Base-by-base conservation (phyloP, 768 basidiomycete genomes). In the Phaeotremella fagi region DNA sequence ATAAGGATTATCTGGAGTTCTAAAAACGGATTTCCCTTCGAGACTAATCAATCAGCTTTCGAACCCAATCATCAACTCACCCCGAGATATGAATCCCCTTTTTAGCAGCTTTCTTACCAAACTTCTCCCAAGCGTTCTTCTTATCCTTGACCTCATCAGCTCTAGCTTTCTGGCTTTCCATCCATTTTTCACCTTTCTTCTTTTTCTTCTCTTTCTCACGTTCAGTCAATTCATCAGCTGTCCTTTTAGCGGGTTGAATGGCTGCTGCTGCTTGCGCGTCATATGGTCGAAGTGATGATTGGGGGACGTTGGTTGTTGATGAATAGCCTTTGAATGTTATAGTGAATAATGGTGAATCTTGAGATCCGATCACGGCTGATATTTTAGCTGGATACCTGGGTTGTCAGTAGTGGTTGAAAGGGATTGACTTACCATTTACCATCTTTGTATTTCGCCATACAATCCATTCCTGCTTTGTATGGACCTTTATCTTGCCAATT, bases 151-250 rank as follows among this genome's bases (percentile, higher is more conserved):
- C 63, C 45, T 73, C 75, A 31, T 73, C 64, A 29, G 72, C 65
- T 51, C 67, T 72, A 14, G 61, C 63, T 41, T 72, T 63, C 49
- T 72, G 71, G 16, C 51, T 61, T 53, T 70, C 73, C 55, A 71
- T 67, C 75, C 75, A 75, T 48, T 74, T 73, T 45, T 76, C 75
- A 26, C 71, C 73, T 65, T 76, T 76, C 58, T 64, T 65, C 61
- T 72, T 74, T 62, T 72, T 73, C 65, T 71, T 71, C 50, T 73
- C 75, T 60, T 75, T 75, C 42, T 74, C 75, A 54, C 55, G 56
- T 28, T 76, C 75, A 2, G 54, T 61, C 54, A 71, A 52, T 22
- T 66, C 66, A n/a, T 64, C 68, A 2, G 56, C 45, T 6, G 63
- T 66, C 9, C 75, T 55, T 54, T 74, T 75, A 25, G 3, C 24